Base-by-base conservation (phyloP, 139 green algal genomes). In the Mesotaenium endlicherianum region DNA sequence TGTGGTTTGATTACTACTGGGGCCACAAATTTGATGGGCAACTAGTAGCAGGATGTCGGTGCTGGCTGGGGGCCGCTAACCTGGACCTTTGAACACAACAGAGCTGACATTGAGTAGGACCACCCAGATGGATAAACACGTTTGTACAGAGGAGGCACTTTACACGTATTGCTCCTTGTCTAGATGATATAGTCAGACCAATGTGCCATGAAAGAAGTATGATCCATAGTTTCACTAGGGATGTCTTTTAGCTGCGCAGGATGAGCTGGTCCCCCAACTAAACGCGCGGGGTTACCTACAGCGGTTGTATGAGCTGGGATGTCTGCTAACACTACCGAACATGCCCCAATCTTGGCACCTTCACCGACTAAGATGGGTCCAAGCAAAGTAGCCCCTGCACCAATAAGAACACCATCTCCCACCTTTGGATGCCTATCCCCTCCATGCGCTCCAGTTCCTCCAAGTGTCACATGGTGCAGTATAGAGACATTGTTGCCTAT, bases 241-340 rank as follows among this genome's bases (percentile, higher is more conserved):
- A 47, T 75, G 1, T 77, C 71, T 6, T 84, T 57, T 8, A 83
- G 47, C 36, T 76, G 20, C 1, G 43, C 58, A 14, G 80, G 80
- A 4, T 72, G 39, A 14, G 55, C 70, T 68, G 43, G 86, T 14
- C 81, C 42, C 0, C 42, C 42, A 38, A 87, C n/a, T 44, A 79
- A 3, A 30, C 42, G 77, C n/a, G 76, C 81, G n/a, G 81, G 81
- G 39, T 81, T 86, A 2, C 80, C 80, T n/a, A 86, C 82, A 16
- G 43, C 82, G 11, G 90, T 91, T 2, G 90, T 93, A 60, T 97
- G 90, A n/a, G 85, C 78, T 2, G 82, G 88, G 16, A 92, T 44
- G 58, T 88, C 69, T 14, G 49, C 77, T 20, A 92, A 72, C 42
- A 92, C 88, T 20, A 92, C 89, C 0, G 68, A 87, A 26, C 84